A percentile compares a stretch with the other conserved stretches of the same genome.
These are phyloP conservation scores for Dictyostelium capitatum DNA, from an alignment of 78 protist genomes.

Conservation along the genomic window DNA sequence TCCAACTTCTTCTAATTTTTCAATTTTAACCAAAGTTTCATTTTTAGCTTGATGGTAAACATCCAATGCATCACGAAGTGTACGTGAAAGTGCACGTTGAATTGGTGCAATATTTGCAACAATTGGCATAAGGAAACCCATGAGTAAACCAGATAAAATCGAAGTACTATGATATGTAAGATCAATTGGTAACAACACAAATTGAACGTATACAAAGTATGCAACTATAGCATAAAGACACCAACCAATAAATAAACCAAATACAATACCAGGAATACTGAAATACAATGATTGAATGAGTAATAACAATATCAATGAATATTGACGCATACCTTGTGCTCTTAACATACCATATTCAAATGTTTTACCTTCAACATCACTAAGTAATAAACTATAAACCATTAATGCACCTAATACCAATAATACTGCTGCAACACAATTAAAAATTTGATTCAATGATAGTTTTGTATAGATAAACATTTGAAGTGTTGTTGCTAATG, in stretches of 20 bases:
- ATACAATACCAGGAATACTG: conserved; percentile 88
- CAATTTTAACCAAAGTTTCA: conserved; percentile 88
- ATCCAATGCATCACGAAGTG: conserved; percentile 93
- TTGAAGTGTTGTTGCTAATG: conserved; percentile 61
- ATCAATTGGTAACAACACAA: conserved; percentile 81
- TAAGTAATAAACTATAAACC: conserved; percentile 90
- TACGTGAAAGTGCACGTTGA: conserved; percentile 87
- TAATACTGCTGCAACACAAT: conserved; percentile 73
- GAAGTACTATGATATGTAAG: conserved; percentile 45
- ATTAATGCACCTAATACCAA: conserved; percentile 88
- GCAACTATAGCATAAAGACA: conserved; percentile 54
- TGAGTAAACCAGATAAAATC: conserved; percentile 53
- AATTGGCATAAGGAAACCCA: conserved; percentile 80
- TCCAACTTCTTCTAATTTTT: conserved; percentile 88
- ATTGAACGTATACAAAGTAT: conserved; percentile 45
- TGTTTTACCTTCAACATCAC: conserved; percentile 94
- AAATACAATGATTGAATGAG: conserved; percentile 83
- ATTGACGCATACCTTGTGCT: conserved; percentile 92
- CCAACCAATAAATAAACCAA: conserved; percentile 84
- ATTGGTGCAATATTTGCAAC: conserved; percentile 76
- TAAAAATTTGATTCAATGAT: conserved; percentile 84
- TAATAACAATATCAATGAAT: conserved; percentile 55
- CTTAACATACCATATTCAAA: conserved; percentile 96
- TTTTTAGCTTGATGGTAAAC: conserved; percentile 86
- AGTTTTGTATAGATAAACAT: conserved; percentile 61